Evolutionary conservation across 805 yeast species (phyloP), one percentile per base, ranked within the genome.

Genomic region (Wickerhamomyces chambardii): DNA sequence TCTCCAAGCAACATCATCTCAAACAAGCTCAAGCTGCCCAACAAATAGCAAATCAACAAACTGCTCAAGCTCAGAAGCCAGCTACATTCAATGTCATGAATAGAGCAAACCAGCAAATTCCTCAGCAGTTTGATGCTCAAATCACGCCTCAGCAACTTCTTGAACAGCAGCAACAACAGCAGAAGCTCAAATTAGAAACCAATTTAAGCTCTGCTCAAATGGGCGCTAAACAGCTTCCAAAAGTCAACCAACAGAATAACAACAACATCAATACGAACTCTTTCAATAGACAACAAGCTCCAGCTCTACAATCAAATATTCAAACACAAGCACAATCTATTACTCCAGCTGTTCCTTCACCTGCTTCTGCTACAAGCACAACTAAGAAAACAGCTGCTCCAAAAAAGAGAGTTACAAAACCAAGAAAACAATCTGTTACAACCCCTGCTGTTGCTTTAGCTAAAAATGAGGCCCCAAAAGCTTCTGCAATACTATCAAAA

Each of bases 1-100:
- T 75, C 54, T 53, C 31, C 51, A 52, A 22, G 55, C 67, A 57
- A 40, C 57, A 51, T 28, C 61, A 55, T 33, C 56, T 45, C 25
- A 30, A 17, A 15, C 15, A 14, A 7, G 42, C 46, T 12, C 41
- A 33, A 26, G 26, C 16, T 14, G 17, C 28, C 30, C 15, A 31
- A 30, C n/a, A n/a, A n/a, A n/a, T n/a, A n/a, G n/a, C n/a, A n/a
- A n/a, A n/a, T n/a, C 43, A 47, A n/a, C 41, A 33, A 26, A 21
- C 16, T 14, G 17, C 28, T 32, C 15, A 31, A 30, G 25, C 24
- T 15, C 29, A 17, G 29, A 17, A 37, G 7, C 22, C 22, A 3
- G 10, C 7, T 4, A 10, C 22, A 19, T 19, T 10, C 22, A 7
- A 19, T 7, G 10, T 19, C 10, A 36, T 35, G 47, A 36, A 31